A percentile compares a stretch with the other conserved stretches of the same genome.
Conservation (phyloP, 306 rosid species). For the Malus orientalis region DNA sequence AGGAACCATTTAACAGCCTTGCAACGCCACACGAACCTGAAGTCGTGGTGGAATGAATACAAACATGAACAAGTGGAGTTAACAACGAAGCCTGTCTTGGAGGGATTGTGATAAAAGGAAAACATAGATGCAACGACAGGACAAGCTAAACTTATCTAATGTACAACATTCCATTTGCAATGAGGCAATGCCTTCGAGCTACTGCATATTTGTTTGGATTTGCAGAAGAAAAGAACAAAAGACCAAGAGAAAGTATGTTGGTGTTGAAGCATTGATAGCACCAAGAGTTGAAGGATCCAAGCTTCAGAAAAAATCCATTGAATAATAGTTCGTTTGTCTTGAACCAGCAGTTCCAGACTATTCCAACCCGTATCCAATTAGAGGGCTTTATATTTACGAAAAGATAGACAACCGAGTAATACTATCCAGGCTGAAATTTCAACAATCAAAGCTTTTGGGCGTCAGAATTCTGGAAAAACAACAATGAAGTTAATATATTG, state of each 20-base stretch:
- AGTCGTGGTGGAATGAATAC: not conserved
- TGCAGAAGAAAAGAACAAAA: slow-evolving; percentile 1
- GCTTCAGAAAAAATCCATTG: not conserved
- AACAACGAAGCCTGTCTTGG: not conserved
- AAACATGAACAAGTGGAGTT: not conserved
- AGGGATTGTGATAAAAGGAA: not conserved
- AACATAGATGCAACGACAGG: not conserved
- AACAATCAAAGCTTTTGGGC: not conserved
- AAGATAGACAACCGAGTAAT: not conserved
- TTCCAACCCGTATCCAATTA: not conserved
- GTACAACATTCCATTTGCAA: not conserved
- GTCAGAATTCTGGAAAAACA: not conserved
- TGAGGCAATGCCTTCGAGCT: not conserved
- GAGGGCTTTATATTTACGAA: not conserved
- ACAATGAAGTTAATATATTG: not conserved
- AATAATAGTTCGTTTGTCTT: slow-evolving; percentile 2
- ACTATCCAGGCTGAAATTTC: not conserved
- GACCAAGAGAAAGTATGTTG: not conserved
- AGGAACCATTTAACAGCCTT: not conserved
- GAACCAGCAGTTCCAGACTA: not conserved
- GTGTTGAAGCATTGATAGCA: not conserved
- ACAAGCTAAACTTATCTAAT: not conserved
- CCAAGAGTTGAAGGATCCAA: not conserved
- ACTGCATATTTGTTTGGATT: not conserved
- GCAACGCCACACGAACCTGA: not conserved